Conservation (phyloP, 129 eudicot genomes). For the Centella asiatica region DNA sequence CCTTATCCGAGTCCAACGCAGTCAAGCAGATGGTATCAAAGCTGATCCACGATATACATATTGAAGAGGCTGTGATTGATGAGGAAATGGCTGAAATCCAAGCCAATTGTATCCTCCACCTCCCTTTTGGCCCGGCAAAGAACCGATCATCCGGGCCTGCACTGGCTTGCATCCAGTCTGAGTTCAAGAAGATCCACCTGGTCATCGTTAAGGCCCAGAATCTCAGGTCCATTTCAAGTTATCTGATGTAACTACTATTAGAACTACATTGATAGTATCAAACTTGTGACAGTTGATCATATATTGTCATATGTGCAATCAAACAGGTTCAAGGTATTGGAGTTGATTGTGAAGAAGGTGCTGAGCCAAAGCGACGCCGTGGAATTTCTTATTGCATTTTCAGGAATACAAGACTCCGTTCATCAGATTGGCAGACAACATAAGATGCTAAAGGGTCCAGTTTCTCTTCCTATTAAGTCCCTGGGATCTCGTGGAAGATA, state of each 20-base stretch:
- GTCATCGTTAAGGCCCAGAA: constrained; percentile 85
- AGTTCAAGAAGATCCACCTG: constrained; percentile 72
- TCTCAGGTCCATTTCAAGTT: constrained; percentile 47
- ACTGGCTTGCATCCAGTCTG: constrained; percentile 38
- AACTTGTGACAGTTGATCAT: background rate
- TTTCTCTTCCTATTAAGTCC: constrained; percentile 29
- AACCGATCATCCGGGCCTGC: constrained; percentile 20
- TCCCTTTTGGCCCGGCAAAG: constrained; percentile 42
- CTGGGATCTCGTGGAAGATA: constrained; percentile 5
- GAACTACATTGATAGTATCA: background rate
- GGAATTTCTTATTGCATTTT: constrained; percentile 65
- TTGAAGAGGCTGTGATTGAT: constrained; percentile 86
- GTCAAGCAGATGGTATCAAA: constrained; percentile 40
- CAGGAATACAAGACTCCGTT: constrained; percentile 65
- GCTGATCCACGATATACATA: constrained; percentile 65
- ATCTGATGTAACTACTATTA: background rate
- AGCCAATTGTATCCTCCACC: constrained; percentile 68
- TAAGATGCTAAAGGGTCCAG: constrained; percentile 49
- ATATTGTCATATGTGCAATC: background rate
- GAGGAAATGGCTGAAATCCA: constrained; percentile 90
- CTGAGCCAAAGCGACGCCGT: constrained; percentile 69
- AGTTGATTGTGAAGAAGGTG: constrained; percentile 69
- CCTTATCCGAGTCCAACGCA: constrained; percentile 39
- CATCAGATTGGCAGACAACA: constrained; percentile 50
- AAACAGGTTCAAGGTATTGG: constrained; percentile 68